phyloP scores from a whole-genome alignment of 768 basidiomycete genomes.

The Nidula microcarpa region DNA sequence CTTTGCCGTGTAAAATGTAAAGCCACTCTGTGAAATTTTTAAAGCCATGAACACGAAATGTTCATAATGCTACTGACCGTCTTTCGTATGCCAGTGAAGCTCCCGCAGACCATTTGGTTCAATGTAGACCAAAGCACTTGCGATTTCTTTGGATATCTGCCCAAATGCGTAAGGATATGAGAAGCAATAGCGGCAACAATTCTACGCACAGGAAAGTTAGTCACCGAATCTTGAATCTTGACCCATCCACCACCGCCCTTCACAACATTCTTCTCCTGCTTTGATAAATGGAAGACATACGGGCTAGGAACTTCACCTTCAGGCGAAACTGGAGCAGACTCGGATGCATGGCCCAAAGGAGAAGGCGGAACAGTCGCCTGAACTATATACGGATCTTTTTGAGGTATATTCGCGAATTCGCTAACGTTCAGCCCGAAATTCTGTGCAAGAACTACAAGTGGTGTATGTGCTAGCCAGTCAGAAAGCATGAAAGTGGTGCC shows the following conservation, averaged over 20 bases:
- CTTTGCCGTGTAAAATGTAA: slow-evolving; percentile 9
- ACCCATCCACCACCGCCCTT: slow-evolving; percentile 12
- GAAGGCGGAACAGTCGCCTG: slow-evolving; percentile 7
- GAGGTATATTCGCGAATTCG: slow-evolving; percentile 6
- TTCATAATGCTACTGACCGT: slow-evolving; percentile 1
- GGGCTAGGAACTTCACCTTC: slow-evolving; percentile 11
- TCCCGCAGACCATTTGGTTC: slow-evolving; percentile 11
- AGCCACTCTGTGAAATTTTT: slow-evolving; percentile 7
- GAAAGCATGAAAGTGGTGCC: slow-evolving; percentile 13
- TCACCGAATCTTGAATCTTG: slow-evolving; percentile 11
- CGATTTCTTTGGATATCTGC: slow-evolving; percentile 7
- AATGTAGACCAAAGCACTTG: slow-evolving; percentile 9
- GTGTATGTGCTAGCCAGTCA: slow-evolving; percentile 12
- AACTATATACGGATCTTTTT: slow-evolving; percentile 11
- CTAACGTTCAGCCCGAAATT: slow-evolving; percentile 10
- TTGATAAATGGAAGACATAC: slow-evolving; percentile 9
- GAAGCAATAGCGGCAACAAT: neutral
- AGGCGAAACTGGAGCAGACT: slow-evolving; percentile 7
- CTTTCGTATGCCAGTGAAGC: slow-evolving; percentile 10
- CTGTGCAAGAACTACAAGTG: slow-evolving; percentile 9
- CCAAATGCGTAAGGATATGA: neutral
- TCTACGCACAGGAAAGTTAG: slow-evolving; percentile 7
- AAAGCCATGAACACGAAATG: neutral
- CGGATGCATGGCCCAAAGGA: slow-evolving; percentile 8
- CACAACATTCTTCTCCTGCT: slow-evolving; percentile 8